Base-by-base conservation (phyloP, 129 eudicot species). In the Kitagawia praeruptora region DNA sequence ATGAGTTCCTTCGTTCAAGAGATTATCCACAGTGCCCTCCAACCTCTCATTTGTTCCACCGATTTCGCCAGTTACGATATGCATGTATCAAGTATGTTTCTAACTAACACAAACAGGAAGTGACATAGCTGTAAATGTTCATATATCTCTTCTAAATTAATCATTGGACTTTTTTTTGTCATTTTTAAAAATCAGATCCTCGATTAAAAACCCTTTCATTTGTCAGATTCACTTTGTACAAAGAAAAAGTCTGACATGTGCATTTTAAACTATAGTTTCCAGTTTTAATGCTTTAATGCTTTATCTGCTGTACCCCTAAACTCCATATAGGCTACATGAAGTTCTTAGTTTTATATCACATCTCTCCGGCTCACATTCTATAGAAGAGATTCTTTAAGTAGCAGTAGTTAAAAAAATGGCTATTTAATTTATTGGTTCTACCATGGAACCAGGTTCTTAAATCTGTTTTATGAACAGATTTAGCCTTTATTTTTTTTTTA, bases 11-110 rank as follows among this genome's bases (percentile, higher is more conserved):
- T 85, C 93, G 99, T 51, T 95, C 99, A 49, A 90, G 99, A 91
- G 99, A 95, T 86, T 95, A 92, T 83, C 99, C 99, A 82, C 87
- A 92, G 66, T 95, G 99, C 83, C 99, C 99, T 74, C 99, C 97
- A 77, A 95, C 99, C 34, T 92, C 99, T 31, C 96, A 92, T 83
- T 84, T 95, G 85, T 95, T 92, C 86, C 97, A 95, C 82, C 94
- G 94, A 31, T 95, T 95, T 81, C 93, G 99, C 49, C 91, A 92
- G 83, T 77, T 95, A 84, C 97, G 99, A 83, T 92, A 92, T 80
- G 99, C 99, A 70, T 95, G 99, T 76, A 92, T 92, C 90, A 90
- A 91, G 99, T 95, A 84, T 56, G 88, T 72, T 39, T 18, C 87
- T 37, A 13, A 42, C 54, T n/a, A 42, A 23, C 46, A 40, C 18